phyloP scores from a whole-genome alignment of 441 rosid species.

The Erodium moschatum region DNA sequence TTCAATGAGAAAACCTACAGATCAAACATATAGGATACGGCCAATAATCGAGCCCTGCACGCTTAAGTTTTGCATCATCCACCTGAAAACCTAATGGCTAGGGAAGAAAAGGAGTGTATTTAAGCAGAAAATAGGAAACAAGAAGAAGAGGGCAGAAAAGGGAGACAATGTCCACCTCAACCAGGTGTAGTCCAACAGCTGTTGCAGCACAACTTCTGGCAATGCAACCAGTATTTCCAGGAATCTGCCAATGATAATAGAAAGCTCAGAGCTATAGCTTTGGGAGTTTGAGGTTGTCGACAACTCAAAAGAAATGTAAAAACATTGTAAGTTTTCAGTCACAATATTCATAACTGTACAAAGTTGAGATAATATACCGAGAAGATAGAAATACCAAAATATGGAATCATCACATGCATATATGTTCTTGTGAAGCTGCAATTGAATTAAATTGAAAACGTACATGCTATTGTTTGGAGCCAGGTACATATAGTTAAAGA shows the following conservation, averaged over 20 bases:
- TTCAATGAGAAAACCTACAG: conserved; percentile 8
- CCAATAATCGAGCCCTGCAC: conserved; percentile 98
- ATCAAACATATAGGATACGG: conserved; percentile 59
- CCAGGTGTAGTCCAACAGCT: conserved; percentile 76
- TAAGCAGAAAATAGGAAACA: neutral
- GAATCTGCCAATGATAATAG: conserved; percentile 55
- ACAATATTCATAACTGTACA: neutral
- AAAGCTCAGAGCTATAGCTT: conserved; percentile 27
- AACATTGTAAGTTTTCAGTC: neutral
- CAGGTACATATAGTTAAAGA: neutral
- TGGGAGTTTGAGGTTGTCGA: conserved; percentile 2
- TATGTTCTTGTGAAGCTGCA: neutral
- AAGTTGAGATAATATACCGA: neutral
- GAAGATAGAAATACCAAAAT: neutral
- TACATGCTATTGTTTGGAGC: neutral
- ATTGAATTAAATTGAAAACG: no score
- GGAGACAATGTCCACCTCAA: conserved; percentile 38
- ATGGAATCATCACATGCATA: neutral
- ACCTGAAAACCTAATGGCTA: conserved; percentile 90
- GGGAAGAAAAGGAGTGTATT: conserved; percentile 18
- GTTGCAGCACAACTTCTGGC: conserved; percentile 98
- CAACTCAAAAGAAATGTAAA: neutral
- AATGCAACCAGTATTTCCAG: conserved; percentile 93
- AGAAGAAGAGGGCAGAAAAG: neutral
- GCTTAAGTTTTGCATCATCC: conserved; percentile 73